These are phyloP conservation scores for Cicer bijugum DNA, from an alignment of 306 rosid species.

Conservation along the genomic window DNA sequence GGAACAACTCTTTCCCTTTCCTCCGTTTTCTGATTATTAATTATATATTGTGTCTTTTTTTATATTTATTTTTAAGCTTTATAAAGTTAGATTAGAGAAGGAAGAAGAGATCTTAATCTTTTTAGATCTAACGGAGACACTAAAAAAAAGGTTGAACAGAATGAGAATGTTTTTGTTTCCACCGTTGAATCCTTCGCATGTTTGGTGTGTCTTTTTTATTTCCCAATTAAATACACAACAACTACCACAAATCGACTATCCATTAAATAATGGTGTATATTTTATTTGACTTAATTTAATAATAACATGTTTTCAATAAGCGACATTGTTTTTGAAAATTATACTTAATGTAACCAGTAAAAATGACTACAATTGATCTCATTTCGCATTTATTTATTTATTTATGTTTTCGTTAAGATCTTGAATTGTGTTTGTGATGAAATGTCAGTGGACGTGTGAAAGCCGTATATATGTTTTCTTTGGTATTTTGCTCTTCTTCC, in stretches of 20 bases:
- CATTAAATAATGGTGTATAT: no score
- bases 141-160: constrained; percentile 4
- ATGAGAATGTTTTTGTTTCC: constrained; percentile 42
- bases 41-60: constrained; percentile 4
- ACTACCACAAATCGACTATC: not conserved
- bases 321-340: no score
- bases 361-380: no score
- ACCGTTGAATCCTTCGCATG: not conserved
- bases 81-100: constrained; percentile 21
- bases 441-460: not conserved
- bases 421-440: not conserved
- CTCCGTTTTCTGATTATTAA: constrained; percentile 9
- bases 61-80: not conserved
- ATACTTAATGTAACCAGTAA: no score
- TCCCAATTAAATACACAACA: constrained; percentile 21
- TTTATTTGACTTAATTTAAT: no score
- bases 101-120: constrained; percentile 21
- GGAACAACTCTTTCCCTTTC: constrained; percentile 41
- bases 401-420: not conserved
- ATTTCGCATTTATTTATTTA: not conserved
- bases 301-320: no score
- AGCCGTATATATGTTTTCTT: not conserved
- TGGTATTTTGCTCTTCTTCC: not conserved
- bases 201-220: constrained; percentile 24
- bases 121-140: constrained; percentile 14